Conservation (phyloP, 2,329 filamentous ascomycete species). For the Fusarium pseudocircinatum region DNA sequence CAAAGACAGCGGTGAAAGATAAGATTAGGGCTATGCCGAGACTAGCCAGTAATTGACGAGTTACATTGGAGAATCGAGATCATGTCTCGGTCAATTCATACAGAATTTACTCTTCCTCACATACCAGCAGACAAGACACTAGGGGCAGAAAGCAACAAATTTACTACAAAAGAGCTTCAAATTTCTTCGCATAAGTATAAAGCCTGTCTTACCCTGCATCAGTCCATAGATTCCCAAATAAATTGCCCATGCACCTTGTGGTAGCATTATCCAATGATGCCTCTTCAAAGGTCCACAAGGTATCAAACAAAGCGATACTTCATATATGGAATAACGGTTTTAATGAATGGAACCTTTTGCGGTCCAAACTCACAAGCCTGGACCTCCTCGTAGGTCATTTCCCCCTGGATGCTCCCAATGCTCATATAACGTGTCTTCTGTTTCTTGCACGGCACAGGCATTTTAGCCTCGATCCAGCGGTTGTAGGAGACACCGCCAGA, state of each 20-base stretch:
- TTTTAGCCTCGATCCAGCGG: constrained; percentile 11
- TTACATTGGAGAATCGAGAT: background rate
- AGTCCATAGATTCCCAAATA: fast-evolving
- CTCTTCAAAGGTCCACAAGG: fast-evolving
- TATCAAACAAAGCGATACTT: background rate
- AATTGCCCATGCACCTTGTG: background rate
- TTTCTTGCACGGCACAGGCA: constrained; percentile 14
- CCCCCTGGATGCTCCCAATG: too few species aligned
- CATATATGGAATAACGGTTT: background rate
- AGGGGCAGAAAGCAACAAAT: fast-evolving
- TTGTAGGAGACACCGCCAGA: background rate
- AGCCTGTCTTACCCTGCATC: too few species aligned
- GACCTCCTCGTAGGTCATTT: background rate
- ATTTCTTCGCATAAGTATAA: too few species aligned
- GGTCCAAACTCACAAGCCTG: constrained; percentile 13
- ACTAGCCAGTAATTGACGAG: background rate
- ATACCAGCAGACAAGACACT: background rate
- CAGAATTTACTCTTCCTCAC: too few species aligned
- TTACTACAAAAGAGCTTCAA: background rate
- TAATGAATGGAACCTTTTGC: background rate
- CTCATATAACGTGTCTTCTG: too few species aligned
- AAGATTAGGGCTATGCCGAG: background rate
- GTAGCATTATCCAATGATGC: background rate
- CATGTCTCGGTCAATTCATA: too few species aligned
- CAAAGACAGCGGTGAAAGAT: background rate